Base-by-base conservation (phyloP, 2,329 filamentous ascomycete genomes). In the Teratosphaeria nubilosa region DNA sequence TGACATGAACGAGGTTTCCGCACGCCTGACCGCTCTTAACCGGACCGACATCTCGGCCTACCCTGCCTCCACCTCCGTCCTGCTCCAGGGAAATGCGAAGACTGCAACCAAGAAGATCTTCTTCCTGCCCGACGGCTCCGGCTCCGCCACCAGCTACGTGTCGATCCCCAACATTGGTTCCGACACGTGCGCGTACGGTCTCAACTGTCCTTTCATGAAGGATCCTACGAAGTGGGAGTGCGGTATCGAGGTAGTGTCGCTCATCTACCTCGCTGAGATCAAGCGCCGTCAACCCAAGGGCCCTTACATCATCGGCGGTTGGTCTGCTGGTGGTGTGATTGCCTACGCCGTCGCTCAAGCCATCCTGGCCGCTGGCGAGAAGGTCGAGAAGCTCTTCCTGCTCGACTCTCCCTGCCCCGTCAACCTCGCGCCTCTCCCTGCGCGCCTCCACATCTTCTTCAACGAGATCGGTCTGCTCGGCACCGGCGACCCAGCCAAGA, bases 171-270 rank as follows among this genome's bases (percentile, higher is more conserved):
- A 82, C 62, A 75, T 81, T 54, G 77, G 76, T 30, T 68, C 74
- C n/a, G 75, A 80, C 61, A 72, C 80, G 63, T 75, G 74, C 54
- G 77, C 80, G 11, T 80, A 76, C 64, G 78, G 78, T 56, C 72
- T 88, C 63, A 87, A 87, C 72, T 88, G 83, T 54, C 86, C 86
- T 4, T 88, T 85, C 75, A 85, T 87, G 82, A 86, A 84, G 74
- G 82, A 78, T 1, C 85, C 86, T 0, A 79, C 84, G 59, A 80
- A 86, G 65, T 87, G 81, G 74, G 80, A 78, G 30, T 86, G 83
- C 65, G 84, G 84, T 59, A 82, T 88, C 56, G 81, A 85, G 65
- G 83, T 83, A 27, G 82, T 86, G 69, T 82, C 84, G 5, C 73
- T 79, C 63, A 80, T 85, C 68, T 88, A 86, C 72, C 80, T 88